Percentiles rank a stretch among this genome's conserved stretches.
phyloP scores from a whole-genome alignment of 352 stramenopile genomes.

The Globisporangium acanthophoron region DNA sequence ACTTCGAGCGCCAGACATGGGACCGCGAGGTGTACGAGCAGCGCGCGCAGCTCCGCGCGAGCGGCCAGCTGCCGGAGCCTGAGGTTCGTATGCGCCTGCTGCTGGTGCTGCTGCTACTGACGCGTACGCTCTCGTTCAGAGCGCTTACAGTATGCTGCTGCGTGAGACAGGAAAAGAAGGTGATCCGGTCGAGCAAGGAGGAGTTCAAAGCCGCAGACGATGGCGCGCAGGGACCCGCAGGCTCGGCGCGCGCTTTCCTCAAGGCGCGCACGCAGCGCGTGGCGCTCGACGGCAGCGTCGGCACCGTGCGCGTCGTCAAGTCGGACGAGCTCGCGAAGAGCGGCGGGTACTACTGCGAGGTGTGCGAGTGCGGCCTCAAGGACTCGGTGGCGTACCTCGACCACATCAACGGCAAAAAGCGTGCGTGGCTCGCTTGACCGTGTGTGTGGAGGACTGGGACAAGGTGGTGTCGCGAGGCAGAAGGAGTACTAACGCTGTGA shows the following conservation, averaged over 20 bases:
- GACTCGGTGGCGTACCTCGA: slow-evolving; percentile 92
- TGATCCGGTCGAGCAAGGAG: slow-evolving; percentile 62
- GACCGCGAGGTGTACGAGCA: slow-evolving; percentile 74
- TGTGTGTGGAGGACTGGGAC: slow-evolving; percentile 2
- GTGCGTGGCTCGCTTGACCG: slow-evolving; percentile 31
- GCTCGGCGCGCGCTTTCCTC: slow-evolving; percentile 70
- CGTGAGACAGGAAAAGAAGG: slow-evolving; percentile 42
- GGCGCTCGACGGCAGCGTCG: slow-evolving; percentile 77
- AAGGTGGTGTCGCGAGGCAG: not conserved
- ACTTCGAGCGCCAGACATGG: slow-evolving; percentile 83
- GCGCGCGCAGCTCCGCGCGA: slow-evolving; percentile 67
- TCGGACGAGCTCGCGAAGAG: slow-evolving; percentile 68
- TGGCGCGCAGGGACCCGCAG: slow-evolving; percentile 47
- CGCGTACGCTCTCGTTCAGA: not conserved
- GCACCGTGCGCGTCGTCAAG: slow-evolving; percentile 86
- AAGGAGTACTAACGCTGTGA: not conserved
- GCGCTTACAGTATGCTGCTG: not conserved
- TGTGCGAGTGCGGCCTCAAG: slow-evolving; percentile 90
- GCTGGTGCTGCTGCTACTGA: not conserved
- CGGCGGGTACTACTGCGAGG: slow-evolving; percentile 91
- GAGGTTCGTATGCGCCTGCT: slow-evolving; percentile 20
- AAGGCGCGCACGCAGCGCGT: slow-evolving; percentile 75
- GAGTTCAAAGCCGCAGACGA: slow-evolving; percentile 75
- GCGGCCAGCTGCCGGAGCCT: slow-evolving; percentile 50
- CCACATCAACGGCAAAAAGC: slow-evolving; percentile 95